phyloP scores from a whole-genome alignment of 352 stramenopile species.

The Phytophthora capsici region DNA sequence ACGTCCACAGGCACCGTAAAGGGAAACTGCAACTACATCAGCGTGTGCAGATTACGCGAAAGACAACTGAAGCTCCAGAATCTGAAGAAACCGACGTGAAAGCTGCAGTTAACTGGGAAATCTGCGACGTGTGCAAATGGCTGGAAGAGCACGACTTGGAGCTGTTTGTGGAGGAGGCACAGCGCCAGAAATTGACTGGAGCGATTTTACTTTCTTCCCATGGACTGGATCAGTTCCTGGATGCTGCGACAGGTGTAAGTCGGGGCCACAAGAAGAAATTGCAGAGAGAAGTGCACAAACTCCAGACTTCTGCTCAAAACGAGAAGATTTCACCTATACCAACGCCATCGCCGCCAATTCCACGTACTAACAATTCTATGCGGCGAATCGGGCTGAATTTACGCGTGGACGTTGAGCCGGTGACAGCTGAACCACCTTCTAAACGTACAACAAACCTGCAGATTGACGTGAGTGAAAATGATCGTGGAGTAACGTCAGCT shows the following conservation, averaged over 20 bases:
- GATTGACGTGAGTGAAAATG: slow-evolving; percentile 52
- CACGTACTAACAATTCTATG: slow-evolving; percentile 33
- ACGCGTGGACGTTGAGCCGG: slow-evolving; percentile 54
- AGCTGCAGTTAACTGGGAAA: slow-evolving; percentile 37
- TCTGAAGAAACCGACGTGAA: slow-evolving; percentile 5
- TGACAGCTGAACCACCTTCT: not conserved
- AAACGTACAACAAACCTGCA: slow-evolving; percentile 33
- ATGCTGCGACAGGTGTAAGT: slow-evolving; percentile 52
- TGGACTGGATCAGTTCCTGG: slow-evolving; percentile 63
- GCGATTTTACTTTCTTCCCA: slow-evolving; percentile 45
- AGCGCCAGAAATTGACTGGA: slow-evolving; percentile 53
- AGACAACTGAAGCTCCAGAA: slow-evolving; percentile 11
- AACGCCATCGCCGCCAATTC: slow-evolving; percentile 13
- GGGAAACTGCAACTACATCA: slow-evolving; percentile 81
- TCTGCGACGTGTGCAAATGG: slow-evolving; percentile 62
- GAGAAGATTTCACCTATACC: slow-evolving; percentile 10
- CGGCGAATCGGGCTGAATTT: slow-evolving; percentile 59
- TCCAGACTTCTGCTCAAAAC: slow-evolving; percentile 37
- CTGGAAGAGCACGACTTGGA: slow-evolving; percentile 64
- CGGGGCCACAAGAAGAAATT: slow-evolving; percentile 83
- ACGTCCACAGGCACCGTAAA: slow-evolving; percentile 79
- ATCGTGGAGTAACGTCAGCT: slow-evolving; percentile 11
- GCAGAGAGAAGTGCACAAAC: slow-evolving; percentile 76
- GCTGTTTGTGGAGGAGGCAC: slow-evolving; percentile 59
- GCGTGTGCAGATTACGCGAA: slow-evolving; percentile 34